Evolutionary conservation across 2,329 filamentous ascomycete genomes (phyloP), one percentile per base, ranked within the genome.

Genomic region (Fusarium begoniae): DNA sequence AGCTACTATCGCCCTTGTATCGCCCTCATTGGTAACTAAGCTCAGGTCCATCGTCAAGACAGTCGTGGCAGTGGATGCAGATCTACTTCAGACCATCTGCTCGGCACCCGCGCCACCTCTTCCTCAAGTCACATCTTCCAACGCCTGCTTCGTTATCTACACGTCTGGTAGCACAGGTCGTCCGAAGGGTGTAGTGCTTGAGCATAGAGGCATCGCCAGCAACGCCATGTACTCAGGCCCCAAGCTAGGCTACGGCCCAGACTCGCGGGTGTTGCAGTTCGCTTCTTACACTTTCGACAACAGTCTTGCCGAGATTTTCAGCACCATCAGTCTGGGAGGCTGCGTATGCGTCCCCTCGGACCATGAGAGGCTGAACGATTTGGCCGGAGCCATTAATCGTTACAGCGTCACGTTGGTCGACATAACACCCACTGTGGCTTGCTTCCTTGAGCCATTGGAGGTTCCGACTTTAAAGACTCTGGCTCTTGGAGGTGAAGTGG

Each of bases 141-240:
- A 76, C 11, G 70, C 68, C 13, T 71, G 69, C 24, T 77, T 75
- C 28, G 67, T 72, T 20, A 75, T 77, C 10, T 77, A 72, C 24
- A 77, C 75, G 0, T 77, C 75, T 11, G 75, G 75, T 2, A 74
- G 66, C 8, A 77, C 70, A 1, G 75, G 75, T 0, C 37, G 47
- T 1, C 75, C 75, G 0, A 77, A 77, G 44, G 70, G 74, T 3
- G 73, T 77, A 6, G 40, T 77, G 0, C 24, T 77, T 0, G 74
- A 77, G 48, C 75, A 76, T 8, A 56, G 62, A 26, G 69, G 70
- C 5, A 41, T 75, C 30, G 63, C 73, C 3, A 76, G 51, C 20
- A 69, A 66, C 18, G 67, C 62, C 4, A 45, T 43, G n/a, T 61
- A 59, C 45, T 69, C 62, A 2, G 72, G 65, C 8, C 62, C 72